Evolutionary conservation across 805 yeast genomes (phyloP), one percentile per base, ranked within the genome.

Genomic region (Ogataea nakhonphanomensis): DNA sequence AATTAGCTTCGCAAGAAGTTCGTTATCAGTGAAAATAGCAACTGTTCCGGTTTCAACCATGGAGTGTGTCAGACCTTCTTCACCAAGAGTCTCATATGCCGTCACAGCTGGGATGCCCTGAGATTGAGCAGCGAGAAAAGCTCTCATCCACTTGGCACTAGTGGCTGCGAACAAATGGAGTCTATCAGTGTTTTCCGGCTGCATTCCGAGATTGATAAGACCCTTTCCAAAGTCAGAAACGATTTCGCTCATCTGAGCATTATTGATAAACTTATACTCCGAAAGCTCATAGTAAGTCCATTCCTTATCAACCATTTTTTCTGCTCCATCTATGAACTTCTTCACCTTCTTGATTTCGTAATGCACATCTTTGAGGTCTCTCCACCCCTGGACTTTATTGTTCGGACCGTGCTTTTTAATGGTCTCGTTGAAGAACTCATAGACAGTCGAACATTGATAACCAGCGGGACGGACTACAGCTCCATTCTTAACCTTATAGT

Each of bases 51-150:
- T 88, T 67, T 90, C 86, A 29, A 75, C 72, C 57, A 93, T 71
- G 3, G 97, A 89, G 65, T 84, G 95, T 42, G 82, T 83, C 57
- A 90, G 73, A 17, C 96, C 96, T 26, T 74, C 73, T 64, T 88
- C 95, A 43, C 97, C 97, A 50, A 90, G 72, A 30, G 96, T 88
- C 63, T 90, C 97, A 64, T 93, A 93, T 27, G 99, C 98, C 11
- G 99, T 93, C 29, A 89, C 98, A 42, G 84, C 74, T 17, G 98
- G 85, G 45, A 93, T 81, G 35, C 75, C 66, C 64, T 88, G 96
- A 37, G 89, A 70, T 53, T 78, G 77, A 38, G 87, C 74, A 11
- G 90, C 96, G 44, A 87, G 62, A 49, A 79, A 91, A 24, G 86
- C 76, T 66, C 86, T 84, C 87, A 91, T 77, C 98, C 98, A 91